Percentiles rank a stretch among this genome's conserved stretches.
Evolutionary conservation across 2,329 filamentous ascomycete species (phyloP).

Genomic region (Trichoderma sp.): DNA sequence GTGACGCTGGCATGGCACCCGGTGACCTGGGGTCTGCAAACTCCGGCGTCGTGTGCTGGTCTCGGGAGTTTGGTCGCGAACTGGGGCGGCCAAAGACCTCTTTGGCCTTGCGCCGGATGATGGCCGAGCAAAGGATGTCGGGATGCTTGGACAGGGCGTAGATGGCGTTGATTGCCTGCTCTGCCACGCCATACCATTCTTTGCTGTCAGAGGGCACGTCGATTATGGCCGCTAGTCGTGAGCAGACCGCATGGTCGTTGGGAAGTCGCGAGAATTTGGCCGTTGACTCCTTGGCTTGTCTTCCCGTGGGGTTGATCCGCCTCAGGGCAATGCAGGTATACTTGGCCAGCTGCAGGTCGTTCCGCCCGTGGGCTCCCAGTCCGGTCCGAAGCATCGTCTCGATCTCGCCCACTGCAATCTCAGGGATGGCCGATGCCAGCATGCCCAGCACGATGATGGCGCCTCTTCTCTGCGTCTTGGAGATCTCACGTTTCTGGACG

Average conservation of each 20-base stretch:
- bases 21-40: slow-evolving; percentile 42
- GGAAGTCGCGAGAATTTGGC: slow-evolving; percentile 74
- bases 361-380: slow-evolving; percentile 75
- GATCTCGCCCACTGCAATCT: slow-evolving; percentile 93
- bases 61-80: slow-evolving; percentile 44
- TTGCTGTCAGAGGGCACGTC: slow-evolving; percentile 87
- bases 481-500: slow-evolving; percentile 90
- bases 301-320: slow-evolving; percentile 83
- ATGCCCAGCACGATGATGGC: slow-evolving; percentile 97
- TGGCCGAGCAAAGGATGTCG: slow-evolving; percentile 87
- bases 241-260: slow-evolving; percentile 88
- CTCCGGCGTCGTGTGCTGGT: slow-evolving; percentile 44
- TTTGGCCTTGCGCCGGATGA: slow-evolving; percentile 83
- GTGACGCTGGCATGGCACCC: slow-evolving; percentile 27
- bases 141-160: slow-evolving; percentile 94
- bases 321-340: slow-evolving; percentile 93
- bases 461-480: slow-evolving; percentile 83
- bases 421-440: slow-evolving; percentile 88
- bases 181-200: slow-evolving; percentile 94
- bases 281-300: slow-evolving; percentile 73
- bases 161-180: slow-evolving; percentile 94
- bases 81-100: slow-evolving; percentile 67
- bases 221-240: slow-evolving; percentile 78
- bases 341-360: slow-evolving; percentile 85
- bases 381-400: slow-evolving; percentile 92